These are phyloP conservation scores for Scheffersomyces stambukii DNA, from an alignment of 1,139 yeast genomes.

Conservation along the genomic window DNA sequence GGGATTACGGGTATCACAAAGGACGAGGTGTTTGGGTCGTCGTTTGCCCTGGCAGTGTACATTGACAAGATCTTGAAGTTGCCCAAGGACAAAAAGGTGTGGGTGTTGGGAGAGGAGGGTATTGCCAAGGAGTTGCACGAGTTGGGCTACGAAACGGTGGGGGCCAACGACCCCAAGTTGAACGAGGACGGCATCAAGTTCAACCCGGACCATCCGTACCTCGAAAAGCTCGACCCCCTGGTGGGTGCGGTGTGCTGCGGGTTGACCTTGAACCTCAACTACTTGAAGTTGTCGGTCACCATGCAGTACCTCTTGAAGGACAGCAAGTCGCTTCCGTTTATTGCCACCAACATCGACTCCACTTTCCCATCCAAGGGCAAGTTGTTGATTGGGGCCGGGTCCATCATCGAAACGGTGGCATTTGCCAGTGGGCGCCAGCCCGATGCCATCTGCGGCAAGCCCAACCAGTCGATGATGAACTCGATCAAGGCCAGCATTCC, in stretches of 20 bases:
- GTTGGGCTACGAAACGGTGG: constrained; percentile 39
- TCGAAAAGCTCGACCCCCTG: constrained; percentile 52
- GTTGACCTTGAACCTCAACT: constrained; percentile 69
- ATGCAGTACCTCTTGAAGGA: constrained; percentile 66
- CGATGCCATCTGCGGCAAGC: constrained; percentile 80
- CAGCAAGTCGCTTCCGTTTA: constrained; percentile 64
- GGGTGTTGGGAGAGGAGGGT: constrained; percentile 47
- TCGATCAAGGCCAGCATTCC: constrained; percentile 71
- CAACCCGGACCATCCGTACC: constrained; percentile 28
- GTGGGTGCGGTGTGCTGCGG: constrained; percentile 94
- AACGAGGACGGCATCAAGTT: constrained; percentile 28
- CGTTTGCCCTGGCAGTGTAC: constrained; percentile 89
- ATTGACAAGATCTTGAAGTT: constrained; percentile 70
- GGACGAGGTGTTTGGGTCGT: constrained; percentile 83
- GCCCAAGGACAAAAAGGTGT: constrained; percentile 52
- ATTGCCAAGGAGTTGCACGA: constrained; percentile 41
- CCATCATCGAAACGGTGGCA: constrained; percentile 77
- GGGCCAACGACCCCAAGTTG: constrained; percentile 36
- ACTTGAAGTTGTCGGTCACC: constrained; percentile 76
- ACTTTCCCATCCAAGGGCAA: constrained; percentile 89
- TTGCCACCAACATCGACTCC: constrained; percentile 95
- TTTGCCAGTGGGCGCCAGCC: constrained; percentile 69
- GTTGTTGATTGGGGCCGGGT: constrained; percentile 91
- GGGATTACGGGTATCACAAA: constrained; percentile 63
- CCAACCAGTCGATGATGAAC: constrained; percentile 85